Base-by-base conservation (phyloP, 192 early-diverging fungal genomes). In the Backusella psychrophila region DNA sequence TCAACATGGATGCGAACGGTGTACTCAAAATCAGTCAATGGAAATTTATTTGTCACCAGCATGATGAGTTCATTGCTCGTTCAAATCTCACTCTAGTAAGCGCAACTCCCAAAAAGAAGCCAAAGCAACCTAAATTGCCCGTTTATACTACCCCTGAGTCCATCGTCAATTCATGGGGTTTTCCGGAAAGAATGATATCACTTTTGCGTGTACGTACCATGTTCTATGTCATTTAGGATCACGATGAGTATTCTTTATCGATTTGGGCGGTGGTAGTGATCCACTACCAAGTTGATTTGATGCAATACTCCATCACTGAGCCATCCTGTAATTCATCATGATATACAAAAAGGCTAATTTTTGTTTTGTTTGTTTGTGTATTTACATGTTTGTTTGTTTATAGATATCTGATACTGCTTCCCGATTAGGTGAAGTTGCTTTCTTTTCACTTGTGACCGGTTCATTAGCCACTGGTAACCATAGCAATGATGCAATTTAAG, bases 51-150 rank as follows among this genome's bases (percentile, higher is more conserved):
- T 75, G 56, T 75, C 65, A 75, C 9, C 53, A 65, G 26, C 74
- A 75, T 21, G 66, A 75, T 38, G 74, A 75, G 67, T 75, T 46
- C 33, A 69, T 75, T 33, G 56, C 74, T 33, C 63, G 74, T 69
- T 69, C 68, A 3, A 69, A 38, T 49, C 14, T 66, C 21, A 23
- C 41, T 14, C 1, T 35, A 38, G 36, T 69, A 5, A 69, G 11
- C 14, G 1, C 68, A 19, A 23, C 38, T 7, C 23, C 35, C 39
- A 56, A 74, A 41, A 74, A 74, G 34, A 56, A 74, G 53, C 0
- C 35, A 63, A 56, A 34, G 35, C 38, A 39, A 46, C 23, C 59
- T 42, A 75, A 34, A 41, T 21, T 34, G 19, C 65, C 74, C 12
- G 21, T n/a, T 36, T 69, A 38, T 35, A 35, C 19, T 39, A 34